Evolutionary conservation across 2,329 filamentous ascomycete species (phyloP), one percentile per base, ranked within the genome.

Genomic region (Fusarium sp.): DNA sequence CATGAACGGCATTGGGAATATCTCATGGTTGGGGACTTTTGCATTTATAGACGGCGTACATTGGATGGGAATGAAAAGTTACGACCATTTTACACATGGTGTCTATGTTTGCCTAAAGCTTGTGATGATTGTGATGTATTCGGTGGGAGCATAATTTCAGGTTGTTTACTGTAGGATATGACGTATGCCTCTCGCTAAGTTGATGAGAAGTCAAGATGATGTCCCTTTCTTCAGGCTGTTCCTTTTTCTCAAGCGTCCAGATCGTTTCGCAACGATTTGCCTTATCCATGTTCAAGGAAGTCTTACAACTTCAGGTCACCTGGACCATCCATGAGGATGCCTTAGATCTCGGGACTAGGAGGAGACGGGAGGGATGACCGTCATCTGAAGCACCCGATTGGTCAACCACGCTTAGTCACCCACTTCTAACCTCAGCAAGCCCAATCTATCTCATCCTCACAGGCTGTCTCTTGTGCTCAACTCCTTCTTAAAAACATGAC

Each of bases 401-500:
- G 73, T 11, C 51, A 49, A 55, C 9, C 0, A 5, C 7, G 70
- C 71, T 75, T 70, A 75, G 73, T 75, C 71, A 75, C 50, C n/a
- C 6, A 1, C 19, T 45, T 57, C 48, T 54, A 41, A 69, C 49
- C 13, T 28, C 34, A 45, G 39, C 48, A 48, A 56, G 52, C 55
- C 59, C 56, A 41, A 57, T 42, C 41, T 57, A 56, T 31, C 41
- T 53, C 30, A 31, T 25, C 25, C 53, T 30, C 21, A 42, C 58
- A 43, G 28, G 48, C 48, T 63, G 46, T 28, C 34, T 52, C 39
- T 52, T 4, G 9, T 12, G 16, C 49, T 28, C 28, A 39, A 52
- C 42, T 55, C 55, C 23, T 37, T 55, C 55, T 26, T 37, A 45
- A 1, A 72, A 75, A 58, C 60, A 80, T 79, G 79, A 73, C 70